Percentiles rank a stretch among this genome's conserved stretches.
phyloP scores from a whole-genome alignment of 2,329 filamentous ascomycete species.

The Aspergillus pseudoviridinutans region DNA sequence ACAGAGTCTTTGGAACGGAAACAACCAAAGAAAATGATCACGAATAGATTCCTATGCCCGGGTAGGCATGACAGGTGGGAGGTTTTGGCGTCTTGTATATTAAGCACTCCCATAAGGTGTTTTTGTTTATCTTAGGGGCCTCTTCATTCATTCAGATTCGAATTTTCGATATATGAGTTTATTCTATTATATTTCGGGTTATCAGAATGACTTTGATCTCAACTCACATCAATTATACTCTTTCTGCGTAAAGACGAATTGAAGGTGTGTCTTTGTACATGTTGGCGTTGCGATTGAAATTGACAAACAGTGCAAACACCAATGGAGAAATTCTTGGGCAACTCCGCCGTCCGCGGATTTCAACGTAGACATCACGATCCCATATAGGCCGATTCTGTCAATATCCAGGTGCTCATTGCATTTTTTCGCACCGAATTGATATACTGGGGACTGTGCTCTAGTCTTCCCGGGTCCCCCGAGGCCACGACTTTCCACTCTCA shows the following conservation, averaged over 20 bases:
- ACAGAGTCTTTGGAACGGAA: constrained; percentile 4
- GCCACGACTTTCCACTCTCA: constrained; percentile 1
- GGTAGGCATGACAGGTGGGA: constrained; percentile 5
- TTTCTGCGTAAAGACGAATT: not conserved
- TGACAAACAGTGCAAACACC: constrained; percentile 31
- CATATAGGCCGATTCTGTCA: not conserved
- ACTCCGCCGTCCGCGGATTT: constrained; percentile 6
- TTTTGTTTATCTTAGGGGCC: not conserved
- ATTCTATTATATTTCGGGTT: not conserved
- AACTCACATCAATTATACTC: not conserved
- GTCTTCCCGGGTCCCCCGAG: not conserved
- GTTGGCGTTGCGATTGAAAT: not conserved
- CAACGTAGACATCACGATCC: not conserved
- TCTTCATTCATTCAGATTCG: not conserved
- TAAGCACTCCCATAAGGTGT: constrained; percentile 6
- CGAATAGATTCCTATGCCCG: constrained; percentile 3
- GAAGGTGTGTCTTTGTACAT: not conserved
- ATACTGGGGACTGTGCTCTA: not conserved
- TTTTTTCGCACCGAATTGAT: not conserved
- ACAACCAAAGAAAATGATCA: constrained; percentile 6
- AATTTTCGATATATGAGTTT: not conserved
- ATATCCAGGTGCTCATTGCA: not conserved
- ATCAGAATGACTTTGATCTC: not conserved
- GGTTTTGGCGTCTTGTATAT: constrained; percentile 12
- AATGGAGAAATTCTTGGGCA: constrained; percentile 27